A percentile compares a stretch with the other conserved stretches of the same genome.
Conservation (phyloP, 169 alveolate species). For the Neospora caninum region DNA sequence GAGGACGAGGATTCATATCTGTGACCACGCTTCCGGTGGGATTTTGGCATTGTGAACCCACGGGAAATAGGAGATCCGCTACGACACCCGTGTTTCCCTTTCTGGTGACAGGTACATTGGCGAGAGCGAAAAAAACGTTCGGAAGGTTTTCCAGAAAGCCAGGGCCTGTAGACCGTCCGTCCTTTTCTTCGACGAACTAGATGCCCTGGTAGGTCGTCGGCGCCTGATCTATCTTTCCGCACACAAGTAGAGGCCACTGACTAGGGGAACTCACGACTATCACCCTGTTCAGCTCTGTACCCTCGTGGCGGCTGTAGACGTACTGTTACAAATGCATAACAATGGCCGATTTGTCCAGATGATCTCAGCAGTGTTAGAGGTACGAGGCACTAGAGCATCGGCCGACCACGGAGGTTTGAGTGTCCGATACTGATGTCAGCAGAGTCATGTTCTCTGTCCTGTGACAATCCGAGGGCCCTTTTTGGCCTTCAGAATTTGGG, state of each 20-base stretch:
- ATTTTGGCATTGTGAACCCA: too few species aligned
- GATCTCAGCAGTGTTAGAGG: too few species aligned
- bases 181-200: slow-evolving; percentile 82
- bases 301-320: neutral
- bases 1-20: too few species aligned
- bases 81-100: too few species aligned
- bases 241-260: too few species aligned
- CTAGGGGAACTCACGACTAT: neutral
- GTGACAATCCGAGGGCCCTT: too few species aligned
- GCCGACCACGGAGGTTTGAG: neutral
- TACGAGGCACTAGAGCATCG: too few species aligned
- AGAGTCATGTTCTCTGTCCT: too few species aligned
- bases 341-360: neutral
- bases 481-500: too few species aligned
- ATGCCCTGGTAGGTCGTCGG: slow-evolving; percentile 72
- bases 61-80: too few species aligned
- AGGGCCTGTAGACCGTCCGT: slow-evolving; percentile 89
- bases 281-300: neutral
- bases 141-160: slow-evolving; percentile 76
- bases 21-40: too few species aligned
- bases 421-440: neutral
- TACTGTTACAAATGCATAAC: neutral
- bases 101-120: slow-evolving; percentile 79
- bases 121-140: slow-evolving; percentile 80
- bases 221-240: too few species aligned